phyloP scores from a whole-genome alignment of 805 yeast species.

The Candida pseudoglaebosa region DNA sequence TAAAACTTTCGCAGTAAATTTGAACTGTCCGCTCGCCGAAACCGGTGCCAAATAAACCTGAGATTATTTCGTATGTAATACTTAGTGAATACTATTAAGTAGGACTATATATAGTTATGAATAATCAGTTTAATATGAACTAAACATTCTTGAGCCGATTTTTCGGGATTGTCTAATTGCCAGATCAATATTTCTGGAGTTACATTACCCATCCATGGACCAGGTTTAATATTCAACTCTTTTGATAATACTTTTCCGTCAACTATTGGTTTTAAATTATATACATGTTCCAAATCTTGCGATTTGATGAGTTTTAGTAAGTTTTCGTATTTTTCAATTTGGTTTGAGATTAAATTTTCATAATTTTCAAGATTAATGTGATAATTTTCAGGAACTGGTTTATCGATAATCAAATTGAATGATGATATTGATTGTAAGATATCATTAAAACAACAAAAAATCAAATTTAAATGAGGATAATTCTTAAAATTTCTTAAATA shows the following conservation, averaged over 20 bases:
- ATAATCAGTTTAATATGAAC: slow-evolving; percentile 31
- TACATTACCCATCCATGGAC: slow-evolving; percentile 76
- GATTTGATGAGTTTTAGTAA: slow-evolving; percentile 29
- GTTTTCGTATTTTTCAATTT: slow-evolving; percentile 23
- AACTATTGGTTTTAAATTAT: slow-evolving; percentile 57
- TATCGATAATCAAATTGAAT: background rate
- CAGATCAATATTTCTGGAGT: slow-evolving; percentile 57
- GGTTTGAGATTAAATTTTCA: slow-evolving; percentile 5
- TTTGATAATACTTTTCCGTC: slow-evolving; percentile 70
- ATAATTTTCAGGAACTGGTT: background rate
- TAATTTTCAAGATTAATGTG: slow-evolving; percentile 2
- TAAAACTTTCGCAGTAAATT: background rate
- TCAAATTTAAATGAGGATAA: slow-evolving; percentile 44
- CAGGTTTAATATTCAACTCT: slow-evolving; percentile 59
- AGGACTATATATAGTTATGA: slow-evolving; percentile 10
- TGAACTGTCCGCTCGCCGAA: no score
- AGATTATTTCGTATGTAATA: no score
- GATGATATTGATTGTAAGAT: slow-evolving; percentile 11
- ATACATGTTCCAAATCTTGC: slow-evolving; percentile 38
- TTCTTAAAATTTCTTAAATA: slow-evolving; percentile 52
- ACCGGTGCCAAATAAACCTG: background rate
- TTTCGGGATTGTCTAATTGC: slow-evolving; percentile 74
- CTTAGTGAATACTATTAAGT: no score
- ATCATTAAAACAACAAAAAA: slow-evolving; percentile 35
- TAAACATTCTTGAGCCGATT: slow-evolving; percentile 51